Percentiles rank a stretch among this genome's conserved stretches.
phyloP scores from a whole-genome alignment of 805 yeast genomes.

The Starmerella khaoyaiensis region DNA sequence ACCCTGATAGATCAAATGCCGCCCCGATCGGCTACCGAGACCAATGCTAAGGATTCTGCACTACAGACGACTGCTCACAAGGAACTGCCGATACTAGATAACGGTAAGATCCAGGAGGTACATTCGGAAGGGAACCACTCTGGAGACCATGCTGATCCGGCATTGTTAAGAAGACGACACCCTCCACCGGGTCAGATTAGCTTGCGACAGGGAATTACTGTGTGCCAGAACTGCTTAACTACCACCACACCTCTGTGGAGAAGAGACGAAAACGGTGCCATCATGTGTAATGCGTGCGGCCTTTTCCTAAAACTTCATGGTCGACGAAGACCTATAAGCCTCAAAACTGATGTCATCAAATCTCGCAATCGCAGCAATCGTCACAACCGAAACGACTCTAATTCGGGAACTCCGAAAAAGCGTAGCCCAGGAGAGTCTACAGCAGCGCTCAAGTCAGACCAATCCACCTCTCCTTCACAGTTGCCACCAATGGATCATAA shows the following conservation, averaged over 20 bases:
- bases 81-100: too few species aligned
- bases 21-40: too few species aligned
- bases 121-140: too few species aligned
- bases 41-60: too few species aligned
- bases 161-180: slow-evolving; percentile 10
- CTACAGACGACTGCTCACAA: too few species aligned
- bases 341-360: slow-evolving; percentile 86
- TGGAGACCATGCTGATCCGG: slow-evolving; percentile 3
- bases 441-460: background rate
- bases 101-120: too few species aligned
- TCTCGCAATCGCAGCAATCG: slow-evolving; percentile 55
- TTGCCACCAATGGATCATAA: too few species aligned
- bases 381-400: slow-evolving; percentile 10
- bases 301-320: slow-evolving; percentile 86
- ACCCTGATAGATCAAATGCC: too few species aligned
- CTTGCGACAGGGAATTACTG: slow-evolving; percentile 17
- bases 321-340: slow-evolving; percentile 78
- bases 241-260: slow-evolving; percentile 93
- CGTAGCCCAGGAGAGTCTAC: background rate
- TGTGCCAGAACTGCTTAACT: slow-evolving; percentile 82
- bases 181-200: slow-evolving; percentile 17
- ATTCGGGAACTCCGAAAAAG: slow-evolving; percentile 4
- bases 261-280: slow-evolving; percentile 82
- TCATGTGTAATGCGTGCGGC: slow-evolving; percentile 95
- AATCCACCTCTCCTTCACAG: slow-evolving; percentile 3